Conservation (phyloP, 768 basidiomycete species). For the Austroboletus festivus region DNA sequence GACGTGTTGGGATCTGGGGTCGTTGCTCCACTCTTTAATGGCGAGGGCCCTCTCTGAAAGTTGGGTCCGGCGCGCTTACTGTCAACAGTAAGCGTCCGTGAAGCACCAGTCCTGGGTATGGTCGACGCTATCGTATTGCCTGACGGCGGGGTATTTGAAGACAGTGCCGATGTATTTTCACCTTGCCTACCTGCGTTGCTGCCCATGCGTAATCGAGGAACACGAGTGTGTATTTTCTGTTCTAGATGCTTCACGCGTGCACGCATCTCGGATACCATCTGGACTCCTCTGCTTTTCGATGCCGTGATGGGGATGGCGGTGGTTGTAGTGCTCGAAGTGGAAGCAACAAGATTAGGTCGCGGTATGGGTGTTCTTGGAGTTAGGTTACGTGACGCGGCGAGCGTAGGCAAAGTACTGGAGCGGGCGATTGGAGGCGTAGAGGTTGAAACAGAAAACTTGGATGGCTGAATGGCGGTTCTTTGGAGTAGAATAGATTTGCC, state of each 20-base stretch:
- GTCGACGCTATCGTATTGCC: slow-evolving; percentile 38
- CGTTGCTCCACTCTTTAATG: slow-evolving; percentile 35
- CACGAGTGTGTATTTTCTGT: slow-evolving; percentile 84
- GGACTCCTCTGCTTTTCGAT: slow-evolving; percentile 77
- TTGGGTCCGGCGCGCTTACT: slow-evolving; percentile 21
- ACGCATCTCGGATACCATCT: slow-evolving; percentile 92
- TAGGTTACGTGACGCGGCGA: slow-evolving; percentile 42
- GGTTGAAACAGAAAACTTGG: slow-evolving; percentile 37
- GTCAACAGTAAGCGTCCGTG: slow-evolving; percentile 20
- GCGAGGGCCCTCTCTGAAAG: slow-evolving; percentile 43
- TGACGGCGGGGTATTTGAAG: slow-evolving; percentile 34
- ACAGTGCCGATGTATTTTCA: slow-evolving; percentile 35
- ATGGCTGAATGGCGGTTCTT: slow-evolving; percentile 48
- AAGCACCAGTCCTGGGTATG: slow-evolving; percentile 11
- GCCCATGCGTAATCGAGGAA: slow-evolving; percentile 79
- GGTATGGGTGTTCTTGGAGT: slow-evolving; percentile 44
- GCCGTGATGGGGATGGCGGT: slow-evolving; percentile 39
- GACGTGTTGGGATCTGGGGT: slow-evolving; percentile 58
- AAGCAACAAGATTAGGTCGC: slow-evolving; percentile 39
- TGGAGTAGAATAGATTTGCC: slow-evolving; percentile 49
- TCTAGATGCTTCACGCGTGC: slow-evolving; percentile 79
- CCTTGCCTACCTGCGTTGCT: slow-evolving; percentile 61
- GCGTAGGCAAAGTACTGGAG: slow-evolving; percentile 54
- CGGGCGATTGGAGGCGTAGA: slow-evolving; percentile 52
- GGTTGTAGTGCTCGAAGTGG: slow-evolving; percentile 35